Evolutionary conservation across 768 basidiomycete species (phyloP).

Genomic region (Lentinula raphanica): DNA sequence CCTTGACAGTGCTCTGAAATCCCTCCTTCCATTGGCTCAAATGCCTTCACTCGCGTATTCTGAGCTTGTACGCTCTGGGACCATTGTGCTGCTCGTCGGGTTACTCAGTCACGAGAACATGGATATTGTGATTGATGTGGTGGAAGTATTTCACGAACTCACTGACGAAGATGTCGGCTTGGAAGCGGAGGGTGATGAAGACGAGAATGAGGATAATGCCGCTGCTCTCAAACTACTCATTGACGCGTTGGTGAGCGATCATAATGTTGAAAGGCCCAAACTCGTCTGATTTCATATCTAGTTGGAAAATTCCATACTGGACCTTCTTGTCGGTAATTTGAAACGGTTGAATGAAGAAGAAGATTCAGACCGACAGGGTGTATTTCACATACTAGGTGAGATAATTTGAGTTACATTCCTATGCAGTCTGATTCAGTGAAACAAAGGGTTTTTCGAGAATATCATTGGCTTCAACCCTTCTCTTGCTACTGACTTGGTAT

Average conservation of each 20-base stretch:
- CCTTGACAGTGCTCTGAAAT: constrained; percentile 82
- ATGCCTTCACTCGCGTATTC: constrained; percentile 80
- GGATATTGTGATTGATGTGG: constrained; percentile 94
- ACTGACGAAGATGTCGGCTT: constrained; percentile 95
- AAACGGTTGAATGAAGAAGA: constrained; percentile 84
- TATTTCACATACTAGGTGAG: constrained; percentile 87
- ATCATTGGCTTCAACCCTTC: constrained; percentile 80
- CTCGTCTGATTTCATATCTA: constrained; percentile 23
- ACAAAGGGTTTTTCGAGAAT: constrained; percentile 86
- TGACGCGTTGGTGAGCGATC: constrained; percentile 63
- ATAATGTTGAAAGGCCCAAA: neutral
- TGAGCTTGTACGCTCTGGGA: constrained; percentile 77
- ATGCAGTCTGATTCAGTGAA: neutral
- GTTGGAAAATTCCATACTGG: constrained; percentile 80
- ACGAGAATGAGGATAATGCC: constrained; percentile 45
- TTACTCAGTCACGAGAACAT: constrained; percentile 93
- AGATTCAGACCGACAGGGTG: constrained; percentile 86
- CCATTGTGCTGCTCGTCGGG: constrained; percentile 66
- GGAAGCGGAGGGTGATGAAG: constrained; percentile 63
- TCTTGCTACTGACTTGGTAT: constrained; percentile 62
- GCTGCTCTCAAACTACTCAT: constrained; percentile 72
- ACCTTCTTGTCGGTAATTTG: constrained; percentile 87
- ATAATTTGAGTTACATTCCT: neutral
- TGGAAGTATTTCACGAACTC: constrained; percentile 88
- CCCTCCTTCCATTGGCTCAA: constrained; percentile 85